Evolutionary conservation across 202 grass and related monocot genomes (phyloP).

Genomic region (Eragrostis tef): DNA sequence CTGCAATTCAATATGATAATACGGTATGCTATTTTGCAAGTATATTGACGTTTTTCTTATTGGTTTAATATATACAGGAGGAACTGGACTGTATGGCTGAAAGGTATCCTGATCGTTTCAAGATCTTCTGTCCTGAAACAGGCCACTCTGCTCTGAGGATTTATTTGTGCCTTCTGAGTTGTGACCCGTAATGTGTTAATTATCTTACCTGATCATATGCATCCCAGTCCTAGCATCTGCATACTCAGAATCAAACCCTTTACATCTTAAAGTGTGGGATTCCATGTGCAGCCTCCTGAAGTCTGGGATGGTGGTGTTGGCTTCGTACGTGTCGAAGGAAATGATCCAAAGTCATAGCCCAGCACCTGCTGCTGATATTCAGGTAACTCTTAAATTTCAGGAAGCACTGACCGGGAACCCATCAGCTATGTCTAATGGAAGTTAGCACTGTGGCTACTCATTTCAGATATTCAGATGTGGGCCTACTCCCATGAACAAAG

Average conservation of each 20-base stretch:
- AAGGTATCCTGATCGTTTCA: constrained; percentile 69
- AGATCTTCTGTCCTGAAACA: constrained; percentile 89
- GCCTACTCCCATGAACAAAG: constrained; percentile 95
- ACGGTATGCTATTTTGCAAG: neutral
- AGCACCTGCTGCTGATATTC: constrained; percentile 67
- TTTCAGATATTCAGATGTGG: constrained; percentile 91
- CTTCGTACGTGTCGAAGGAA: constrained; percentile 87
- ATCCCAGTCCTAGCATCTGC: neutral
- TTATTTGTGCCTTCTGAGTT: too few species aligned
- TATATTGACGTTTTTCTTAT: constrained; percentile 33
- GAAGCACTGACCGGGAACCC: neutral
- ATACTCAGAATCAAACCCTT: neutral
- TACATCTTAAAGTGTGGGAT: constrained; percentile 18
- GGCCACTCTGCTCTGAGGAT: constrained; percentile 48
- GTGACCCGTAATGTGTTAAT: neutral
- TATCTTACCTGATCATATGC: neutral
- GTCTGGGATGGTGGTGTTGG: constrained; percentile 79
- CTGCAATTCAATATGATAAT: too few species aligned
- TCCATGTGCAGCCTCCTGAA: constrained; percentile 67
- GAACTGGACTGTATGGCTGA: constrained; percentile 64
- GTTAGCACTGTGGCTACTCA: neutral
- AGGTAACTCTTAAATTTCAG: constrained; percentile 46
- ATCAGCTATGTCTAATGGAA: constrained; percentile 1
- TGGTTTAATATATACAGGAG: constrained; percentile 57
- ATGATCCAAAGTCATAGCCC: constrained; percentile 85